Percentiles rank a stretch among this genome's conserved stretches.
These are phyloP conservation scores for Boletus austroedulis DNA, from an alignment of 1,284 basidiomycete genomes.

Conservation along the genomic window DNA sequence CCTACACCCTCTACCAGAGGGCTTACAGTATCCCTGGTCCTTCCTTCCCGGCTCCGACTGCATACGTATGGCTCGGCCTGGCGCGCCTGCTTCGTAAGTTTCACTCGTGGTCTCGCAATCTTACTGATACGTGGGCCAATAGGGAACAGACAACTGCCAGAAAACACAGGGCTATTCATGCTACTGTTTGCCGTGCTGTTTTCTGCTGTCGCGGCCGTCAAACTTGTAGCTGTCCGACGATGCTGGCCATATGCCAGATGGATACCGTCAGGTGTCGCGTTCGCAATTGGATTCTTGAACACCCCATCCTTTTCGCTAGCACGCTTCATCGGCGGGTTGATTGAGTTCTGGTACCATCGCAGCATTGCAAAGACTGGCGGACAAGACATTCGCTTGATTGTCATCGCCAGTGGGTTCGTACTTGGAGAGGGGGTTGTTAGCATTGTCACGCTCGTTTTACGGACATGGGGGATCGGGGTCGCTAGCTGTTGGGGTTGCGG, in stretches of 20 bases:
- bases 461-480: slow-evolving; percentile 71
- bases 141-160: slow-evolving; percentile 83
- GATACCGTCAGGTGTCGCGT: slow-evolving; percentile 88
- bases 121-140: slow-evolving; percentile 15
- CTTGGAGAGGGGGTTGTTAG: slow-evolving; percentile 91
- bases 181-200: slow-evolving; percentile 71
- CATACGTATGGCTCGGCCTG: slow-evolving; percentile 88
- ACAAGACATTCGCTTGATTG: slow-evolving; percentile 72
- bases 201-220: slow-evolving; percentile 62
- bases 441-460: slow-evolving; percentile 74
- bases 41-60: slow-evolving; percentile 91
- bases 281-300: slow-evolving; percentile 90
- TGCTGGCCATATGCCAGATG: slow-evolving; percentile 57
- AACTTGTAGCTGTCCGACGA: slow-evolving; percentile 55
- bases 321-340: slow-evolving; percentile 82
- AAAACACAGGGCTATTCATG: slow-evolving; percentile 81
- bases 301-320: slow-evolving; percentile 94
- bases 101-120: not conserved
- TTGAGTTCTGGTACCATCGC: slow-evolving; percentile 69
- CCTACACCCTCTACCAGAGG: slow-evolving; percentile 83
- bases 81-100: slow-evolving; percentile 81
- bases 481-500: slow-evolving; percentile 84
- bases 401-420: slow-evolving; percentile 93
- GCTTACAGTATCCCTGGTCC: slow-evolving; percentile 88
- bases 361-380: slow-evolving; percentile 46